phyloP scores from a whole-genome alignment of 2,329 filamentous ascomycete genomes.

The Huntiella savannae region DNA sequence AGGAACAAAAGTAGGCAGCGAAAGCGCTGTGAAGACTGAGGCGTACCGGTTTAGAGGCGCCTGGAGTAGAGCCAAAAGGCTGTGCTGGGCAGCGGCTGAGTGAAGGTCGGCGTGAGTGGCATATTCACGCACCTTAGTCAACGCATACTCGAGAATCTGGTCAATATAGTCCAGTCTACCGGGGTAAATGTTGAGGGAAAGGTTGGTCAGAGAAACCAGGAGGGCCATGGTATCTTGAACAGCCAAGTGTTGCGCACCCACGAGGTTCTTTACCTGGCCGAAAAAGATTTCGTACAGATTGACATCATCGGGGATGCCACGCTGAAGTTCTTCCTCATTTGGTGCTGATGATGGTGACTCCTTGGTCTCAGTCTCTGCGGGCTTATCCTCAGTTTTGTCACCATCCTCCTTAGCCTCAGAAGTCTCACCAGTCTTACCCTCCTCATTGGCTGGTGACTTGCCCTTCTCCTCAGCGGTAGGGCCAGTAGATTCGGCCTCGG shows the following conservation, averaged over 20 bases:
- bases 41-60: slow-evolving; percentile 77
- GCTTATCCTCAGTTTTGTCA: not conserved
- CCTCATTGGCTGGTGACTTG: not conserved
- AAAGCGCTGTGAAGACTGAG: slow-evolving; percentile 89
- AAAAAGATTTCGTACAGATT: slow-evolving; percentile 97
- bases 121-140: slow-evolving; percentile 70
- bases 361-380: not conserved
- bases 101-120: slow-evolving; percentile 92
- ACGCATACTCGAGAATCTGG: slow-evolving; percentile 77
- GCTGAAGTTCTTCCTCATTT: slow-evolving; percentile 7
- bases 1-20: slow-evolving; percentile 79
- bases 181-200: slow-evolving; percentile 91
- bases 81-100: slow-evolving; percentile 69
- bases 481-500: not conserved
- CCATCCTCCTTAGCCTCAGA: slow-evolving; percentile 23
- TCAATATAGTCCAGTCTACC: slow-evolving; percentile 86
- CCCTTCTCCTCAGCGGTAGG: not conserved
- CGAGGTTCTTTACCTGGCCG: slow-evolving; percentile 80
- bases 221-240: slow-evolving; percentile 91
- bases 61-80: slow-evolving; percentile 73
- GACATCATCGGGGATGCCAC: slow-evolving; percentile 52
- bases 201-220: slow-evolving; percentile 79
- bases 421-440: slow-evolving; percentile 19
- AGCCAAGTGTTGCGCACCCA: slow-evolving; percentile 74
- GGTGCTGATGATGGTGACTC: not conserved